Percentiles rank a stretch among this genome's conserved stretches.
Conservation (phyloP, 345 rosid genomes). For the Corchorus capsularis region DNA sequence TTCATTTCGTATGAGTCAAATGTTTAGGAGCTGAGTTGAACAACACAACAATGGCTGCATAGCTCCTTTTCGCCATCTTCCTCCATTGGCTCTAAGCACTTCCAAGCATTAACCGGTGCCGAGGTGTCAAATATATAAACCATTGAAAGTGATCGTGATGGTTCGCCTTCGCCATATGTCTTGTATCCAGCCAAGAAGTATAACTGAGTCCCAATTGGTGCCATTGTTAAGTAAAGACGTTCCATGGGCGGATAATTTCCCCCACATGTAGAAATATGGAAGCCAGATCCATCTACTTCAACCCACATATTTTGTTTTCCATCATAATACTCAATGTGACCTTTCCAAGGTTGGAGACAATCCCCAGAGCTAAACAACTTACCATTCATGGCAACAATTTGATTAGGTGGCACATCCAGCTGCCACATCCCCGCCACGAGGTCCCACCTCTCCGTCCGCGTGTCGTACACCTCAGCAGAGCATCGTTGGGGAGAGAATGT, state of each 20-base stretch:
- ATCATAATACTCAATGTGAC: conserved; percentile 51
- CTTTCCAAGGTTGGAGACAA: conserved; percentile 61
- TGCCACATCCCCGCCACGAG: conserved; percentile 62
- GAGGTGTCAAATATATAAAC: conserved; percentile 44
- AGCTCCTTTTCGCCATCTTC: conserved; percentile 50
- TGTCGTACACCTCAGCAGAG: conserved; percentile 55
- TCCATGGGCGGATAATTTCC: conserved; percentile 30
- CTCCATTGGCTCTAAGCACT: conserved; percentile 34
- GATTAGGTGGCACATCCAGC: conserved; percentile 61
- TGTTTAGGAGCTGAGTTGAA: conserved; percentile 21
- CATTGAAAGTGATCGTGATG: conserved; percentile 29
- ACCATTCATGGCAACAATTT: conserved; percentile 40
- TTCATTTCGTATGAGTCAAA: no score
- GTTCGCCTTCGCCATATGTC: conserved; percentile 27
- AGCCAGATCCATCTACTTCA: conserved; percentile 48
- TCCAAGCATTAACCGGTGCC: conserved; percentile 42
- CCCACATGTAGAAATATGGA: conserved; percentile 14
- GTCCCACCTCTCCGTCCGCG: conserved; percentile 36
- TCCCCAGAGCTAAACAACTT: conserved; percentile 62
- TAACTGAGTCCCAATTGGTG: conserved; percentile 44
- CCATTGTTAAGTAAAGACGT: conserved; percentile 47
- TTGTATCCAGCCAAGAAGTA: conserved; percentile 48
- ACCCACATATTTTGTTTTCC: conserved; percentile 50
- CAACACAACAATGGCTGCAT: conserved; percentile 56
- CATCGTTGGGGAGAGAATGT: conserved; percentile 47